Percentiles rank a stretch among this genome's conserved stretches.
These are phyloP conservation scores for Phaffia australis DNA, from an alignment of 768 basidiomycete species.

Conservation along the genomic window DNA sequence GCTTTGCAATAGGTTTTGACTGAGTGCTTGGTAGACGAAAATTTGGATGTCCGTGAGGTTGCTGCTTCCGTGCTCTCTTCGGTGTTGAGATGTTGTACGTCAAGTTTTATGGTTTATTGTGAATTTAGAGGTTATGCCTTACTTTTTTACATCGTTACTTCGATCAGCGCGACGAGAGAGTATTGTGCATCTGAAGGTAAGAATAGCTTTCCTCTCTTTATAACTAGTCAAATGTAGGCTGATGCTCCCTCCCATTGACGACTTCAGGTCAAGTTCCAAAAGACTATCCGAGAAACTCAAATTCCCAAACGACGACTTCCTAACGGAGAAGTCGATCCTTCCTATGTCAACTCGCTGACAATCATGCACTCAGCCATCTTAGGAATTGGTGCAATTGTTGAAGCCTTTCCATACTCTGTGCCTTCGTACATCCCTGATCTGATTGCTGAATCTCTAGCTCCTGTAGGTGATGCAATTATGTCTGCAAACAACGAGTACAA, in stretches of 20 bases:
- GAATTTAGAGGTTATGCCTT: background rate
- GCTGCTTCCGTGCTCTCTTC: conserved; percentile 58
- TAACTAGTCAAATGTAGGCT: conserved; percentile 22
- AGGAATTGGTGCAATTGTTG: conserved; percentile 84
- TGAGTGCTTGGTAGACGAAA: conserved; percentile 75
- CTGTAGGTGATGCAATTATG: background rate
- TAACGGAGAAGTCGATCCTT: conserved; percentile 42
- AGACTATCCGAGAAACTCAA: conserved; percentile 50
- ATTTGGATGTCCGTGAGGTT: conserved; percentile 86
- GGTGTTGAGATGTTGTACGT: conserved; percentile 83
- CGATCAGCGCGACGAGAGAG: background rate
- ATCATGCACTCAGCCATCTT: conserved; percentile 79
- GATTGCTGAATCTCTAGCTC: conserved; percentile 37
- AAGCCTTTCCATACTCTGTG: conserved; percentile 90
- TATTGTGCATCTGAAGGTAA: background rate
- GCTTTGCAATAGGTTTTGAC: conserved; percentile 41
- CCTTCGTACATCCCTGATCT: conserved; percentile 81
- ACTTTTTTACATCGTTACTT: background rate
- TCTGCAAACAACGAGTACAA: background rate
- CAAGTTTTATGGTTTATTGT: conserved; percentile 47
- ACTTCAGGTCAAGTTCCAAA: conserved; percentile 66
- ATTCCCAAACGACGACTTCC: conserved; percentile 52
- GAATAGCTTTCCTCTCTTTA: conserved; percentile 9
- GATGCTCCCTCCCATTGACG: background rate
- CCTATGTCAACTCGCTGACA: conserved; percentile 61